phyloP scores from a whole-genome alignment of 768 basidiomycete genomes.

The Leucocoprinus birnbaumii region DNA sequence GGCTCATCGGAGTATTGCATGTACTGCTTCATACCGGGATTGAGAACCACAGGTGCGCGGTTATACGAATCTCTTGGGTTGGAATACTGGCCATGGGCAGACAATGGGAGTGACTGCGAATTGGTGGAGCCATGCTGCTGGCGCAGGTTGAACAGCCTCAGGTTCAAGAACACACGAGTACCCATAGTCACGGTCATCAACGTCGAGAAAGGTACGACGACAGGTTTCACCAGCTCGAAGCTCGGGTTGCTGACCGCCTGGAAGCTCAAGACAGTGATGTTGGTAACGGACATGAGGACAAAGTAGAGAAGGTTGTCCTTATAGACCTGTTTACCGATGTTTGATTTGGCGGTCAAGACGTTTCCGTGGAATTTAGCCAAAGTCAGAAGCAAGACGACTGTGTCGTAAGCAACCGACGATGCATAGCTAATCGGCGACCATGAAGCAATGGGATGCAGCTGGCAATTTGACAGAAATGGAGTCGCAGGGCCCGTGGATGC shows the following conservation, averaged over 20 bases:
- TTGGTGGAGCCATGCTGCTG: neutral
- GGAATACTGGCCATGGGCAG: no score
- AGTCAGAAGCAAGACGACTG: slow-evolving; percentile 1
- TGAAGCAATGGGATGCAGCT: neutral
- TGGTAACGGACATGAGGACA: slow-evolving; percentile 3
- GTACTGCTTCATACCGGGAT: neutral
- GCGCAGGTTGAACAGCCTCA: slow-evolving; percentile 2
- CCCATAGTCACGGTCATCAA: slow-evolving; percentile 10
- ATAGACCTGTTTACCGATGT: slow-evolving; percentile 1
- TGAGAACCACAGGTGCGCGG: neutral
- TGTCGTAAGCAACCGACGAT: slow-evolving; percentile 7
- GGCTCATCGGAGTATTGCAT: neutral
- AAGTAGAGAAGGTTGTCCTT: slow-evolving; percentile 8
- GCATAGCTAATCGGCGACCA: slow-evolving; percentile 9
- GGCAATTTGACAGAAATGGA: slow-evolving; percentile 5
- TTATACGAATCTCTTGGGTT: no score
- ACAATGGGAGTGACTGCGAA: neutral
- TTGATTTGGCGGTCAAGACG: neutral
- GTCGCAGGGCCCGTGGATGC: neutral
- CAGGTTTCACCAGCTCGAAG: slow-evolving; percentile 6
- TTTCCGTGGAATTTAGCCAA: slow-evolving; percentile 2
- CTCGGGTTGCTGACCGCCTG: slow-evolving; percentile 1
- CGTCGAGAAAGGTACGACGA: slow-evolving; percentile 2
- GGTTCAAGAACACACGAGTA: slow-evolving; percentile 8
- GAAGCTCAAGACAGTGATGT: neutral